A percentile compares a stretch with the other conserved stretches of the same genome.
phyloP scores from a whole-genome alignment of 2,329 filamentous ascomycete genomes.

The Fusarium humuli region DNA sequence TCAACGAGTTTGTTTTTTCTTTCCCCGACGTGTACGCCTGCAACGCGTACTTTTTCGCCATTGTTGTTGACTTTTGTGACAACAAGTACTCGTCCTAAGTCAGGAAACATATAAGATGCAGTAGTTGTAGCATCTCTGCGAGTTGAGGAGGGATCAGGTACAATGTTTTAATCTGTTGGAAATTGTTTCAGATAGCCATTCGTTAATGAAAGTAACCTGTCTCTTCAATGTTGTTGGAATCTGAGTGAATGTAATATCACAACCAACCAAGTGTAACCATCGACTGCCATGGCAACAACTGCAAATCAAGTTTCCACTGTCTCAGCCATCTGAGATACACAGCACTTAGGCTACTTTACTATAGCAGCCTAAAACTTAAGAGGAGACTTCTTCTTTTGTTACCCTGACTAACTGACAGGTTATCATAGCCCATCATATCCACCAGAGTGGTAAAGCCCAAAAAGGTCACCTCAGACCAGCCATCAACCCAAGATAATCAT shows the following conservation, averaged over 20 bases:
- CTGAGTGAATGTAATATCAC: neutral
- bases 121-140: neutral
- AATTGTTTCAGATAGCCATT: slow-evolving; percentile 34
- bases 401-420: too few relatives aligned
- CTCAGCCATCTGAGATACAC: too few relatives aligned
- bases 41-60: slow-evolving; percentile 41
- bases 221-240: slow-evolving; percentile 8
- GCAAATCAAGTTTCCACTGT: too few relatives aligned
- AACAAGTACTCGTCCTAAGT: slow-evolving; percentile 16
- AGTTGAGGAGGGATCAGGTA: slow-evolving; percentile 31
- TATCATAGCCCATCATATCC: too few relatives aligned
- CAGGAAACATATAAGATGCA: neutral
- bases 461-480: neutral
- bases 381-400: too few relatives aligned
- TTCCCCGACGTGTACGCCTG: slow-evolving; percentile 31
- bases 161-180: slow-evolving; percentile 22
- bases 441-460: neutral
- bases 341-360: too few relatives aligned
- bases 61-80: slow-evolving; percentile 43
- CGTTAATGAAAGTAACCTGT: slow-evolving; percentile 35
- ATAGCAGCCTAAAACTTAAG: too few relatives aligned
- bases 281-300: too few relatives aligned
- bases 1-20: slow-evolving; percentile 13
- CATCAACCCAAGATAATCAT: neutral
- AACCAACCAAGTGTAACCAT: neutral